phyloP scores from a whole-genome alignment of 345 rosid species.

The Anastatica hierochuntica region DNA sequence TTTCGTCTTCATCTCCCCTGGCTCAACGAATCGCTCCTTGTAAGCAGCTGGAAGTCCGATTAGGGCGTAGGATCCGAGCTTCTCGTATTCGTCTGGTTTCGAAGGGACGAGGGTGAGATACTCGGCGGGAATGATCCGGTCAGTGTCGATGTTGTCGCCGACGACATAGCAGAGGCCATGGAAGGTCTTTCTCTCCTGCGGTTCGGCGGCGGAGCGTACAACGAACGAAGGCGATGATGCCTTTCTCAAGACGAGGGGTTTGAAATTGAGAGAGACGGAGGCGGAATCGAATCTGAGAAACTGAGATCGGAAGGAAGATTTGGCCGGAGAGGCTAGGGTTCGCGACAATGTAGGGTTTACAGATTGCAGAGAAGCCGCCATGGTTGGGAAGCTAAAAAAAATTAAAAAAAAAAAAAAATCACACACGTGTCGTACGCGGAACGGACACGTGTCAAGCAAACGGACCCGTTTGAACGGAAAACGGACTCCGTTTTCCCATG shows the following conservation, averaged over 20 bases:
- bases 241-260: not conserved
- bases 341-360: slow-evolving; percentile 22
- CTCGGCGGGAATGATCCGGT: slow-evolving; percentile 91
- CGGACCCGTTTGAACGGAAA: no score
- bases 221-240: slow-evolving; percentile 17
- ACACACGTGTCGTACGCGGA: no score
- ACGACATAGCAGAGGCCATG: slow-evolving; percentile 90
- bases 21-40: slow-evolving; percentile 52
- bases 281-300: slow-evolving; percentile 17
- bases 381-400: no score
- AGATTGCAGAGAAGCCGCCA: slow-evolving; percentile 31
- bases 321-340: slow-evolving; percentile 15
- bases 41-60: slow-evolving; percentile 67
- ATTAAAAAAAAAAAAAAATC: no score
- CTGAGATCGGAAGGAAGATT: slow-evolving; percentile 3
- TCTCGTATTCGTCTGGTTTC: slow-evolving; percentile 69
- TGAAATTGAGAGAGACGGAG: not conserved
- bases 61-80: slow-evolving; percentile 77
- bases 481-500: no score
- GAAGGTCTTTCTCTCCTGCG: slow-evolving; percentile 34
- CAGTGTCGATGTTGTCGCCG: slow-evolving; percentile 93
- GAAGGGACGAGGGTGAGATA: slow-evolving; percentile 83
- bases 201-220: slow-evolving; percentile 21
- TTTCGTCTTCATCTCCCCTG: slow-evolving; percentile 44
- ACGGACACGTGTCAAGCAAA: no score